A percentile compares a stretch with the other conserved stretches of the same genome.
These are phyloP conservation scores for Friedmanniomyces simplex DNA, from an alignment of 495 filamentous ascomycete genomes.

Conservation along the genomic window DNA sequence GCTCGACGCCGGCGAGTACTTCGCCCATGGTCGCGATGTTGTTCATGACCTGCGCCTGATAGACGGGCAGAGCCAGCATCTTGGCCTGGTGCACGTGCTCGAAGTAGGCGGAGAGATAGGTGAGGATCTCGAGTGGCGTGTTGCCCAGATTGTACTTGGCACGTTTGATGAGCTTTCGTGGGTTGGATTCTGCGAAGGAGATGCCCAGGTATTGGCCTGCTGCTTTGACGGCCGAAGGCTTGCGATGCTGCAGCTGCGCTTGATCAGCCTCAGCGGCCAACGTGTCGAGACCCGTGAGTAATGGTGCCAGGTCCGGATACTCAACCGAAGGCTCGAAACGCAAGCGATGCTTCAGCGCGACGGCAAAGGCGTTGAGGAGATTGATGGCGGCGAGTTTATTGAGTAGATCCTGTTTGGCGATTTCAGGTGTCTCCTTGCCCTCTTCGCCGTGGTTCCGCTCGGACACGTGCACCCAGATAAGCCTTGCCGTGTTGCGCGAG, in stretches of 20 bases:
- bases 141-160: conserved; percentile 31
- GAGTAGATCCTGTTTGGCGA: conserved; percentile 58
- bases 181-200: conserved; percentile 28
- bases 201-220: conserved; percentile 25
- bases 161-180: conserved; percentile 26
- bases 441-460: conserved; percentile 42
- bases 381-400: conserved; percentile 70
- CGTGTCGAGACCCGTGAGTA: conserved; percentile 53
- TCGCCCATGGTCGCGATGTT: conserved; percentile 55
- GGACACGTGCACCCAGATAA: conserved; percentile 65
- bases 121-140: conserved; percentile 29
- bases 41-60: conserved; percentile 21
- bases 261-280: conserved; percentile 60
- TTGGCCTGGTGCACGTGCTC: conserved; percentile 33
- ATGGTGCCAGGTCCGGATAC: conserved; percentile 53
- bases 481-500: conserved; percentile 62
- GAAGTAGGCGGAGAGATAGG: conserved; percentile 25
- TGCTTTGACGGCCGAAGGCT: conserved; percentile 11
- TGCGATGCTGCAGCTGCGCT: conserved; percentile 18
- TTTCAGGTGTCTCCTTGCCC: conserved; percentile 32
- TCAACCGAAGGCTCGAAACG: conserved; percentile 77
- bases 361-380: conserved; percentile 65
- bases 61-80: conserved; percentile 40
- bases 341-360: conserved; percentile 74
- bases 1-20: conserved; percentile 61